phyloP scores from a whole-genome alignment of 2,329 filamentous ascomycete species.

The Fusarium tupiense region DNA sequence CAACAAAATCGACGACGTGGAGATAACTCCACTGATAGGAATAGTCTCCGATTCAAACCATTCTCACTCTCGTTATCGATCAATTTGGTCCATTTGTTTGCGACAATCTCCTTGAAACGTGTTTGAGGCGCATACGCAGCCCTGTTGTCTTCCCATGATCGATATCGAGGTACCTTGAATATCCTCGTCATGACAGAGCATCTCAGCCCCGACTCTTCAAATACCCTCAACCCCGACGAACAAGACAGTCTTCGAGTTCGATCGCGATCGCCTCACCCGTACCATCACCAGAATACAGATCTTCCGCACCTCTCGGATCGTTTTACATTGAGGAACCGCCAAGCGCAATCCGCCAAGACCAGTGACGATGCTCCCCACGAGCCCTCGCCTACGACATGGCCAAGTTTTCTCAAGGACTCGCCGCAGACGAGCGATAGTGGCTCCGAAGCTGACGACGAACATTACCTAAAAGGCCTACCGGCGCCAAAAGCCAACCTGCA shows the following conservation, averaged over 20 bases:
- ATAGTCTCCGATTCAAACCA: conserved; percentile 11
- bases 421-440: conserved; percentile 84
- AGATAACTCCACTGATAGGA: conserved; percentile 31
- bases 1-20: conserved; percentile 36
- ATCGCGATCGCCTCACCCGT: conserved; percentile 74
- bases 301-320: conserved; percentile 62
- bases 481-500: conserved; percentile 77
- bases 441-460: conserved; percentile 94
- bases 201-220: conserved; percentile 50
- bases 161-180: conserved; percentile 34
- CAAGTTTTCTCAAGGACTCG: conserved; percentile 60
- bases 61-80: neutral
- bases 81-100: neutral
- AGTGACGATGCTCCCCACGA: conserved; percentile 33
- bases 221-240: conserved; percentile 48
- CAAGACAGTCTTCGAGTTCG: conserved; percentile 57
- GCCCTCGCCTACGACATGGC: conserved; percentile 39
- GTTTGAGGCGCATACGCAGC: conserved; percentile 35
- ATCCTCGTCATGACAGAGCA: conserved; percentile 58
- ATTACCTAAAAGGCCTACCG: conserved; percentile 84
- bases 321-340: conserved; percentile 40
- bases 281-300: conserved; percentile 68
- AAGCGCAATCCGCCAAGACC: conserved; percentile 27
- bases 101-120: conserved; percentile 2
- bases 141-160: conserved; percentile 45